Base-by-base conservation (phyloP, 805 yeast species). In the Metschnikowia hibisci region DNA sequence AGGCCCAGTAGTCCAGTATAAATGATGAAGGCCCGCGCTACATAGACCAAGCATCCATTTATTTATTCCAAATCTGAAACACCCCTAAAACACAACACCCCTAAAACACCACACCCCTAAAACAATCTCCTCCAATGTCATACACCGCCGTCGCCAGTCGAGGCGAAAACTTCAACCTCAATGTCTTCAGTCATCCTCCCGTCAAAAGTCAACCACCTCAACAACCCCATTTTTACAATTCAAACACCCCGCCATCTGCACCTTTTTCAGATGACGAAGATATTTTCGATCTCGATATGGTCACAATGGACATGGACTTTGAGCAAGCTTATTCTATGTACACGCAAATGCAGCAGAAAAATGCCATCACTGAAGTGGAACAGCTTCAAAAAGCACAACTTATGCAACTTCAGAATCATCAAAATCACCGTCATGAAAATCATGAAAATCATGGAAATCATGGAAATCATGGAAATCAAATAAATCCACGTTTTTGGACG, bases 251-350 rank as follows among this genome's bases (percentile, higher is more conserved):
- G 6, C 8, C 20, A 26, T 28, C 48, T n/a, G 23, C 48, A 2
- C 46, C 42, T 10, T 29, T 41, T 16, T 46, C 56, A 18, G 54
- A 51, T 34, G 53, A 50, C 15, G 56, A 52, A 35, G 54, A 52
- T 32, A 39, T 51, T n/a, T 55, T 50, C 43, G 44, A 46, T 27
- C 55, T 62, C 32, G 67, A 66, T 41, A 54, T 66, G 61, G 62
- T 66, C 40, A 55, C 67, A 15, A 55, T 59, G 41, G 73, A 69
- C 56, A 69, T 69, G 74, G 69, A 69, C 42, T 70, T 71, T 41
- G 74, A 71, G 58, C 73, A 69, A 56, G 74, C 74, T 10, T 71
- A 68, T 48, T 49, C 58, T 27, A 63, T 67, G 66, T 71, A 69
- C 55, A 54, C 61, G 32, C 60, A 58, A 32, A 52, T 69, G 38